Evolutionary conservation across 2,329 filamentous ascomycete genomes (phyloP).

Genomic region (Aspergillus latus): DNA sequence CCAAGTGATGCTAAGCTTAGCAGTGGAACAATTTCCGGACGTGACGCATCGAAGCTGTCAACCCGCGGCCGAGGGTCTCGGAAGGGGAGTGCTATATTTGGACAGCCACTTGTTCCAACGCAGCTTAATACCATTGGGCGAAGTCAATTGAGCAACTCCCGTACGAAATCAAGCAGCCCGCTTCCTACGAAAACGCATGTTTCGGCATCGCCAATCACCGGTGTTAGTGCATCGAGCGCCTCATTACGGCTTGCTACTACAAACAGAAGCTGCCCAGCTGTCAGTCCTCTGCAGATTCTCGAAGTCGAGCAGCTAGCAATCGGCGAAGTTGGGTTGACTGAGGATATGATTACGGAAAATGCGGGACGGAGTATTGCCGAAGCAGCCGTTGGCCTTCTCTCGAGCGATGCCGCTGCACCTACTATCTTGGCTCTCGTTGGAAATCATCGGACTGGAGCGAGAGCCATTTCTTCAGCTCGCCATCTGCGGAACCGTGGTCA

Average conservation of each 20-base stretch:
- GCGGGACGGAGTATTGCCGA: slow-evolving; percentile 86
- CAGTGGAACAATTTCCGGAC: slow-evolving; percentile 49
- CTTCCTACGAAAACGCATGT: slow-evolving; percentile 40
- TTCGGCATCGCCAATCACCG: slow-evolving; percentile 46
- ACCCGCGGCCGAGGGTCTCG: slow-evolving; percentile 38
- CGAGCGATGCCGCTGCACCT: slow-evolving; percentile 56
- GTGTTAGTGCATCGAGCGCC: slow-evolving; percentile 37
- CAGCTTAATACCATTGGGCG: slow-evolving; percentile 38
- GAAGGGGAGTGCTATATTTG: slow-evolving; percentile 44
- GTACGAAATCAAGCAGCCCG: slow-evolving; percentile 37
- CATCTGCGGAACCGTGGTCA: slow-evolving; percentile 82
- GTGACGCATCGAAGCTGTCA: slow-evolving; percentile 42
- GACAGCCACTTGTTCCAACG: slow-evolving; percentile 37
- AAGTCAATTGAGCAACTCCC: slow-evolving; percentile 36
- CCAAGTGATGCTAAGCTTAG: slow-evolving; percentile 43
- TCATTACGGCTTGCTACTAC: slow-evolving; percentile 56
- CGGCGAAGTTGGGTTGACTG: slow-evolving; percentile 79
- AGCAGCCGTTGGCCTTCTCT: slow-evolving; percentile 66
- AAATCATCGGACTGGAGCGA: slow-evolving; percentile 87
- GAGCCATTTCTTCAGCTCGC: slow-evolving; percentile 80
- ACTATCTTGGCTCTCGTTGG: slow-evolving; percentile 80
- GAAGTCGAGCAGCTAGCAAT: slow-evolving; percentile 90
- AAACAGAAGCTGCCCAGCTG: slow-evolving; percentile 56
- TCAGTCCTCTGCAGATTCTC: slow-evolving; percentile 77
- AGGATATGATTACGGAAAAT: slow-evolving; percentile 90